Conservation (phyloP, 257 asterid genomes). For the Penstemon eatonii region DNA sequence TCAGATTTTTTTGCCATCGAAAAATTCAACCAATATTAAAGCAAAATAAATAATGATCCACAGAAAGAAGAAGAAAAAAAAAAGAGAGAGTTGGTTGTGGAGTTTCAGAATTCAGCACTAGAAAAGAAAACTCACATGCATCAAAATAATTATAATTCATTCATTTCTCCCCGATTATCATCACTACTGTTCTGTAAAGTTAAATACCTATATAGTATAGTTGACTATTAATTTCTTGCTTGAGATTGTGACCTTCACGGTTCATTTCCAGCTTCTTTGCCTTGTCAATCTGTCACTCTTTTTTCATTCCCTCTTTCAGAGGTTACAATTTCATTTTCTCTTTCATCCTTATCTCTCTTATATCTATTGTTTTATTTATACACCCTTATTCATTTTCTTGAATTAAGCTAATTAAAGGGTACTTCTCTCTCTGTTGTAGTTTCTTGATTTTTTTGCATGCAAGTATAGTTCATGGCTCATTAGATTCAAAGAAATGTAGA, state of each 20-base stretch:
- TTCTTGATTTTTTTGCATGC: slow-evolving; percentile 26
- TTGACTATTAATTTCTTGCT: slow-evolving; percentile 54
- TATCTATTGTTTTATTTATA: slow-evolving; percentile 20
- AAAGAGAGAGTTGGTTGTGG: slow-evolving; percentile 43
- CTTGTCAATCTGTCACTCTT: slow-evolving; percentile 51
- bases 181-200: slow-evolving; percentile 41
- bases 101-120: slow-evolving; percentile 54
- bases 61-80: slow-evolving; percentile 31
- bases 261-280: slow-evolving; percentile 54
- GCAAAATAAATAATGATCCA: slow-evolving; percentile 35
- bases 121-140: slow-evolving; percentile 47
- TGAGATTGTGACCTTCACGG: slow-evolving; percentile 68
- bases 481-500: slow-evolving; percentile 31
- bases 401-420: slow-evolving; percentile 21
- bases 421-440: slow-evolving; percentile 21
- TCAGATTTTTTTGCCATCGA: not conserved
- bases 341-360: slow-evolving; percentile 29
- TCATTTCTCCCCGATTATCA: slow-evolving; percentile 21
- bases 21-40: slow-evolving; percentile 36
- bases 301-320: slow-evolving; percentile 26
- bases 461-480: slow-evolving; percentile 4
- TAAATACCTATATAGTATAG: slow-evolving; percentile 29
- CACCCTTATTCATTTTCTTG: slow-evolving; percentile 28
- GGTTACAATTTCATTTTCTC: not conserved
- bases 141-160: slow-evolving; percentile 32